Evolutionary conservation across 2,329 filamentous ascomycete genomes (phyloP).

Genomic region (Dryadomyces quercus-mongolicae): DNA sequence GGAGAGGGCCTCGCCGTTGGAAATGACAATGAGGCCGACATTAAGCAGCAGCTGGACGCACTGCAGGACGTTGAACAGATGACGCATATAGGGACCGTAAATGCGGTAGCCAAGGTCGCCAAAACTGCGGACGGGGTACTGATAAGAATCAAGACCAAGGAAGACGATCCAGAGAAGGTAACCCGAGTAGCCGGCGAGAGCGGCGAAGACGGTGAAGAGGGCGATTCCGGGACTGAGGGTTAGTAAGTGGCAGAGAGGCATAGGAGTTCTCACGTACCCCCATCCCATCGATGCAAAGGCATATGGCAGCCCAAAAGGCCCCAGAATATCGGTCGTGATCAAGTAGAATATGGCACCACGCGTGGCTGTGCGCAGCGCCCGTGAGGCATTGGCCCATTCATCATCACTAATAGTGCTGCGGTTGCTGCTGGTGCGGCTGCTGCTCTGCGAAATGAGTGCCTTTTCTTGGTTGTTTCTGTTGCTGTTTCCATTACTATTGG

Average conservation of each 20-base stretch:
- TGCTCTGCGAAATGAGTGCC: not conserved
- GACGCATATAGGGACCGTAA: slow-evolving; percentile 30
- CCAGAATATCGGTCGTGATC: slow-evolving; percentile 35
- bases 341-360: slow-evolving; percentile 35
- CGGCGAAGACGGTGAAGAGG: slow-evolving; percentile 31
- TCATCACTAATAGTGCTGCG: slow-evolving; percentile 20
- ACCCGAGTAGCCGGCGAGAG: slow-evolving; percentile 28
- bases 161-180: slow-evolving; percentile 33
- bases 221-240: slow-evolving; percentile 27
- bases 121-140: slow-evolving; percentile 32
- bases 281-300: slow-evolving; percentile 17
- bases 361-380: slow-evolving; percentile 31
- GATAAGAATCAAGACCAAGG: slow-evolving; percentile 31
- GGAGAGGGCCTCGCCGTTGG: slow-evolving; percentile 40
- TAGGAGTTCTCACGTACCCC: slow-evolving; percentile 12
- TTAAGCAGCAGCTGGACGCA: slow-evolving; percentile 35
- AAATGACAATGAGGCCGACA: slow-evolving; percentile 38
- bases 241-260: not conserved
- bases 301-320: slow-evolving; percentile 26
- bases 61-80: slow-evolving; percentile 35
- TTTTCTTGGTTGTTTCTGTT: not conserved
- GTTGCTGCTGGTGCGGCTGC: not conserved
- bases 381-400: slow-evolving; percentile 34
- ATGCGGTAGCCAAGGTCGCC: slow-evolving; percentile 36
- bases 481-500: too few relatives aligned